Percentiles rank a stretch among this genome's conserved stretches.
Conservation (phyloP, 1,139 yeast genomes). For the Suhomyces guaymorum region DNA sequence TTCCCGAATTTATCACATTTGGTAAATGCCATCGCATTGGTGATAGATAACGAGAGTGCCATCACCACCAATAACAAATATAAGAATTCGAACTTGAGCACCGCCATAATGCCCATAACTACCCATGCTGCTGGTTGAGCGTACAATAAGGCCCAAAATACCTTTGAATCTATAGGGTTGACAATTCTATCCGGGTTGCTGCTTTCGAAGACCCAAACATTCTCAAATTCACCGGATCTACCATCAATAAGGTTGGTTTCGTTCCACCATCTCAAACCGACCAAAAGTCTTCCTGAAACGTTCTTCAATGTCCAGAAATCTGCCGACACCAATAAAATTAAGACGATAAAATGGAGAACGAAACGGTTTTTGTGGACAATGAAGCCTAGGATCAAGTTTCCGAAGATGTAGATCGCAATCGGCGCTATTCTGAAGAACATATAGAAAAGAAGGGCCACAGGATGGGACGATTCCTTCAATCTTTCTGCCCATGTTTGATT, state of each 20-base stretch:
- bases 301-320: slow-evolving; percentile 96
- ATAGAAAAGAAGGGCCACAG: slow-evolving; percentile 68
- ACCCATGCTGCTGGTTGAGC: slow-evolving; percentile 76
- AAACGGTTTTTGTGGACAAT: slow-evolving; percentile 51
- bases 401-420: slow-evolving; percentile 65
- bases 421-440: slow-evolving; percentile 66
- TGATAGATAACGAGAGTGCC: slow-evolving; percentile 69
- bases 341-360: slow-evolving; percentile 74
- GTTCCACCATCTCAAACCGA: slow-evolving; percentile 96
- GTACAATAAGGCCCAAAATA: slow-evolving; percentile 83
- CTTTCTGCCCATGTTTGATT: slow-evolving; percentile 13
- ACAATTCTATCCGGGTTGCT: slow-evolving; percentile 81
- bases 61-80: slow-evolving; percentile 66
- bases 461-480: slow-evolving; percentile 66
- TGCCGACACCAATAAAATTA: slow-evolving; percentile 73
- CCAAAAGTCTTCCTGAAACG: slow-evolving; percentile 83
- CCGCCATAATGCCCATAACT: slow-evolving; percentile 70
- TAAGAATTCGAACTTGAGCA: slow-evolving; percentile 74
- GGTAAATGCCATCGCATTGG: slow-evolving; percentile 87
- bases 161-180: slow-evolving; percentile 87
- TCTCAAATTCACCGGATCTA: slow-evolving; percentile 55
- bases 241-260: slow-evolving; percentile 49
- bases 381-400: slow-evolving; percentile 56
- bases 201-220: slow-evolving; percentile 87
- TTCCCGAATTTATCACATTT: slow-evolving; percentile 87